Conservation (phyloP, 805 yeast species). For the Debaryomyces maramus region DNA sequence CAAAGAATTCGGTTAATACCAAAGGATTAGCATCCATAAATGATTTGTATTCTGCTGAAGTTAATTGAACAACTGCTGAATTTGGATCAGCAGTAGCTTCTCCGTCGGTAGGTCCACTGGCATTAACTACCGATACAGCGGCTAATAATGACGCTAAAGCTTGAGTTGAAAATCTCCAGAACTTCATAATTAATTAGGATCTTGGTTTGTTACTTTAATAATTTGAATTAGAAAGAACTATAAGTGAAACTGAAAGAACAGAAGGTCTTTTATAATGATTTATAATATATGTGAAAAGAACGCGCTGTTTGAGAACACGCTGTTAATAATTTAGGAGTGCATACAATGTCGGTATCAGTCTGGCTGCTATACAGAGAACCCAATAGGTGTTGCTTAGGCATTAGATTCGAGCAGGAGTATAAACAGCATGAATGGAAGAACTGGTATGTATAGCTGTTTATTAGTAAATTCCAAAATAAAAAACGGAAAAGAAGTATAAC, state of each 20-base stretch:
- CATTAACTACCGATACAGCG: constrained; percentile 31
- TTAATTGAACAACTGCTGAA: constrained; percentile 83
- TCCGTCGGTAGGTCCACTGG: constrained; percentile 45
- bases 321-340: constrained; percentile 5
- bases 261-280: no score
- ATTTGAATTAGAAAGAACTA: no score
- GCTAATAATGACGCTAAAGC: constrained; percentile 39
- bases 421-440: no score
- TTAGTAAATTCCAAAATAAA: no score
- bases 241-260: no score
- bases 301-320: constrained; percentile 8
- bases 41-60: constrained; percentile 60
- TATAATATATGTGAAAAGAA: background rate
- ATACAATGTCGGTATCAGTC: no score
- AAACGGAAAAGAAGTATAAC: no score
- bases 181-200: constrained; percentile 29
- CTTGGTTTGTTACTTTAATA: background rate
- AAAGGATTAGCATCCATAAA: constrained; percentile 73
- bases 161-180: constrained; percentile 40
- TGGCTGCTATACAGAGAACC: no score
- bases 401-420: no score
- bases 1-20: constrained; percentile 84
- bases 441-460: no score
- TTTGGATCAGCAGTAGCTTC: constrained; percentile 76
- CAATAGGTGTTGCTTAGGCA: no score